phyloP scores from a whole-genome alignment of 1,284 basidiomycete genomes.

The Austropuccinia psidii region DNA sequence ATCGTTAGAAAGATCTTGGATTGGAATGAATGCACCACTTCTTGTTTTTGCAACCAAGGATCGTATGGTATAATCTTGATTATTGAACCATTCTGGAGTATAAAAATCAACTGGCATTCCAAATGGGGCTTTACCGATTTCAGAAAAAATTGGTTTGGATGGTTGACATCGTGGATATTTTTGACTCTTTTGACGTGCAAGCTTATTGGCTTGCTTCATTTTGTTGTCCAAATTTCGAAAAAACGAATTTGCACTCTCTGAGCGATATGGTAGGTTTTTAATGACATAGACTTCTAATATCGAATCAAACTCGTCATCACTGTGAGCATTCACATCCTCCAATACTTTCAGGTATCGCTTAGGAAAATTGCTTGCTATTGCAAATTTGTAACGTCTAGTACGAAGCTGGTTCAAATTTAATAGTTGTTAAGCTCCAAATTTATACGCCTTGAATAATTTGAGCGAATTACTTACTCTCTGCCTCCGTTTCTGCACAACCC shows the following conservation, averaged over 20 bases:
- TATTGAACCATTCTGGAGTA: background rate
- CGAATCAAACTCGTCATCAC: conserved; percentile 1
- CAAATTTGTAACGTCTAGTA: background rate
- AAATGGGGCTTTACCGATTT: background rate
- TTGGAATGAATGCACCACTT: too few species aligned
- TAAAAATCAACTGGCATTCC: conserved; percentile 21
- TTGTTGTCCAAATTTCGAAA: background rate
- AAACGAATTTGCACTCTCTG: background rate
- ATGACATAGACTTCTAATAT: background rate
- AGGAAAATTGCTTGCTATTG: background rate
- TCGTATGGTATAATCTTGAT: too few species aligned
- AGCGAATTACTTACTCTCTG: background rate
- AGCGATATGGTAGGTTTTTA: conserved; percentile 7
- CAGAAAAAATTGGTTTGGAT: too few species aligned
- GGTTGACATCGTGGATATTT: background rate
- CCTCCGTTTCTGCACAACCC: background rate
- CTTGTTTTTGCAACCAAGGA: too few species aligned
- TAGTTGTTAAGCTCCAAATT: background rate
- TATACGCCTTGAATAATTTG: too few species aligned
- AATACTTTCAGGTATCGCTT: background rate
- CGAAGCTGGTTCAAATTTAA: background rate
- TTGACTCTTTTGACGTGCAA: background rate
- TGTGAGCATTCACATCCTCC: background rate
- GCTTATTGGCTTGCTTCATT: background rate
- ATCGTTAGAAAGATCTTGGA: too few species aligned